These are phyloP conservation scores for Vaccinium myrtillus DNA, from an alignment of 148 eudicot species.

Conservation along the genomic window DNA sequence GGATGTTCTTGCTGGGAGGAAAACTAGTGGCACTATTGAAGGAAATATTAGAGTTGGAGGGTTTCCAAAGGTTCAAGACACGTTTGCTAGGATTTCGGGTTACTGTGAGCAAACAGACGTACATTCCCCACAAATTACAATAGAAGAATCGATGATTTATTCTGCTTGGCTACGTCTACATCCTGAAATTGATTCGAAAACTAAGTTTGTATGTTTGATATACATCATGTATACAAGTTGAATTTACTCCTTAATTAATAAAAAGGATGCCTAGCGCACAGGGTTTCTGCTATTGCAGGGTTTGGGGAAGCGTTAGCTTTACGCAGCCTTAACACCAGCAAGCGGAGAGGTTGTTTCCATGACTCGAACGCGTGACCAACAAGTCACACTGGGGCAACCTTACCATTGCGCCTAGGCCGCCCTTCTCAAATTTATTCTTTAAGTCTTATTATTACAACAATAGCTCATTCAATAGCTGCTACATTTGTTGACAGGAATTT, in stretches of 20 bases:
- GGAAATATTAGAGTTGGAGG: constrained; percentile 81
- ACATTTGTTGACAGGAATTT: constrained; percentile 46
- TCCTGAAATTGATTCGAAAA: constrained; percentile 53
- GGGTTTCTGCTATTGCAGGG: too few relatives aligned
- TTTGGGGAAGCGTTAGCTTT: too few relatives aligned
- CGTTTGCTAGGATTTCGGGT: constrained; percentile 85
- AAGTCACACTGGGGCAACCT: too few relatives aligned
- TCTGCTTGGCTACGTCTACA: constrained; percentile 93
- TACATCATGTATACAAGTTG: background rate
- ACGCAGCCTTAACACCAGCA: too few relatives aligned
- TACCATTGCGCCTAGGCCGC: too few relatives aligned
- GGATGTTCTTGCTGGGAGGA: constrained; percentile 86
- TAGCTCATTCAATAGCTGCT: too few relatives aligned
- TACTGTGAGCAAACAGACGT: constrained; percentile 92
- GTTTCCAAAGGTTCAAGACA: constrained; percentile 69
- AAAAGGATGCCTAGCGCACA: too few relatives aligned
- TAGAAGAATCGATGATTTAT: constrained; percentile 76
- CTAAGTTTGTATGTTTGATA: constrained; percentile 48
- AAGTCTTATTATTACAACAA: too few relatives aligned
- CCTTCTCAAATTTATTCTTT: too few relatives aligned
- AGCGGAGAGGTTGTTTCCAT: too few relatives aligned
- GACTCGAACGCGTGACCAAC: too few relatives aligned
- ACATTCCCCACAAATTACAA: constrained; percentile 85
- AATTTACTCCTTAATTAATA: background rate
- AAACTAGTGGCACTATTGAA: constrained; percentile 71